Evolutionary conservation across 1,139 yeast species (phyloP), one percentile per base, ranked within the genome.

Genomic region (Torulaspora pretoriensis): DNA sequence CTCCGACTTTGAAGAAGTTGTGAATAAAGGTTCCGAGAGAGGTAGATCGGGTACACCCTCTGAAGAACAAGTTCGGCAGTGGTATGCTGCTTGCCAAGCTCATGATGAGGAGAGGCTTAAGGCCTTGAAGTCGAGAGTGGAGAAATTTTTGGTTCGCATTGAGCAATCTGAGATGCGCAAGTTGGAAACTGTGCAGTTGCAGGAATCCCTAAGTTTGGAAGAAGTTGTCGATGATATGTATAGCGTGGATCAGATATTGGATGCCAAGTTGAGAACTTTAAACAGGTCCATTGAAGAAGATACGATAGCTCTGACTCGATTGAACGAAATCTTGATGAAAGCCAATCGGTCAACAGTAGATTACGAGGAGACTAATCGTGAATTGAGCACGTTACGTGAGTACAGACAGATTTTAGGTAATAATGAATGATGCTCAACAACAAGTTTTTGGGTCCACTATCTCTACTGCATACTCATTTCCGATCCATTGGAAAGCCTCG

Each of bases 401-500:
- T 39, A 46, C 32, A 48, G 40, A 42, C n/a, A 22, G 8, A 34
- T 40, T 13, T 24, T 50, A 34, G 35, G 48, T 32, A 12, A 39
- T 23, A 22, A 23, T 46, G 9, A 42, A 40, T 7, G 19, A 32
- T 5, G 2, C 4, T 46, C 42, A 59, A 35, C 62, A 58, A 38
- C 64, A 59, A 10, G 61, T 39, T 30, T 48, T 39, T 3, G 52
- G 49, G 29, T 60, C 64, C 2, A 70, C 17, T 0, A 42, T 43
- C 1, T 55, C 53, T 10, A 64, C 59, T 2, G 39, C 33, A 16
- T 51, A 54, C 8, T 59, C 66, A 10, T 61, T 56, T 0, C 70
- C 72, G 2, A 68, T 47, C 84, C 87, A 83, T 57, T 75, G 78
- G 80, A 87, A 87, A 1, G 81, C 85, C 51, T 84, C 90, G 58